Conservation (phyloP, 148 eudicot species). For the Simmondsia chinensis region DNA sequence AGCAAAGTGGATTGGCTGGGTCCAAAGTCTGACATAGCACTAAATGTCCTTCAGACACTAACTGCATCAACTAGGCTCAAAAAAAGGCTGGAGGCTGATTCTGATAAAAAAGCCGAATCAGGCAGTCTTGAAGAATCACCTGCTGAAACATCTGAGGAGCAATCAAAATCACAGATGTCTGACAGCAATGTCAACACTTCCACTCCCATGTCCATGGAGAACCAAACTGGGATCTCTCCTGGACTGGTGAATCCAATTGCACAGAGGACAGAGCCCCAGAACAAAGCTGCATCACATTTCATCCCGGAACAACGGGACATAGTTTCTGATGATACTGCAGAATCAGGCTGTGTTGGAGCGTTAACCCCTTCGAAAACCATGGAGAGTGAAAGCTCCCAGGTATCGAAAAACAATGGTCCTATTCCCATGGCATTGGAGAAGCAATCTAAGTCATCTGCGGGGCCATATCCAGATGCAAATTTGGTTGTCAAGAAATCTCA, state of each 20-base stretch:
- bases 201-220: slow-evolving; percentile 6
- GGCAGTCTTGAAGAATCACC: slow-evolving; percentile 15
- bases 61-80: slow-evolving; percentile 23
- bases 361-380: slow-evolving; percentile 5
- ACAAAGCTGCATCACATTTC: slow-evolving; percentile 20
- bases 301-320: slow-evolving; percentile 18
- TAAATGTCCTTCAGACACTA: slow-evolving; percentile 33
- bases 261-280: slow-evolving; percentile 16
- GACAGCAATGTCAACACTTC: slow-evolving; percentile 12
- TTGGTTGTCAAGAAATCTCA: slow-evolving; percentile 16
- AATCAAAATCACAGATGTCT: slow-evolving; percentile 4
- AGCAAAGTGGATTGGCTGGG: slow-evolving; percentile 57
- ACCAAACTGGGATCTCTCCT: slow-evolving; percentile 12
- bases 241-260: slow-evolving; percentile 7
- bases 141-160: slow-evolving; percentile 13
- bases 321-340: slow-evolving; percentile 5
- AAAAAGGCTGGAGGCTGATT: slow-evolving; percentile 29
- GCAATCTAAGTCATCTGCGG: slow-evolving; percentile 9
- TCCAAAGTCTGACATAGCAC: slow-evolving; percentile 32
- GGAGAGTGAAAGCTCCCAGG: slow-evolving; percentile 3
- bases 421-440: slow-evolving; percentile 5
- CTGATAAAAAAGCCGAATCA: slow-evolving; percentile 13
- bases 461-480: slow-evolving; percentile 18
- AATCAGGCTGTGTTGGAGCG: slow-evolving; percentile 9
- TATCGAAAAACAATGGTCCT: slow-evolving; percentile 12